A percentile compares a stretch with the other conserved stretches of the same genome.
These are phyloP conservation scores for Hypoxylon crocopeplum DNA, from an alignment of 495 filamentous ascomycete genomes.

Conservation along the genomic window DNA sequence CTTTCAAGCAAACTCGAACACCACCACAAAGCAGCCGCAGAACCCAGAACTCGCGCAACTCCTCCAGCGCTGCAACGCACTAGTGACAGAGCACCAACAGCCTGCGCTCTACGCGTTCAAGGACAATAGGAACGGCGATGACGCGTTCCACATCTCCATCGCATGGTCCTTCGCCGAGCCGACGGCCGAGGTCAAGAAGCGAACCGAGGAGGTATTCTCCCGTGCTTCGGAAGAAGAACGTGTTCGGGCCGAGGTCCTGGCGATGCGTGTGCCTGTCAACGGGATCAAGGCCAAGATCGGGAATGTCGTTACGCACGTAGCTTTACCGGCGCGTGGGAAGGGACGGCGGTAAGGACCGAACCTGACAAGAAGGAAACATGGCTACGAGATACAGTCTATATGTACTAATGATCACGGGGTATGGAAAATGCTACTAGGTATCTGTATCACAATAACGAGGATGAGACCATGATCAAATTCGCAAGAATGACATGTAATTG, in stretches of 20 bases:
- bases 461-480: no score
- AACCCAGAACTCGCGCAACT: conserved; percentile 68
- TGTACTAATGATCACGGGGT: background rate
- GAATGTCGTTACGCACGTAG: conserved; percentile 68
- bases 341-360: conserved; percentile 10
- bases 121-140: conserved; percentile 47
- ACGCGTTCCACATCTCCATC: conserved; percentile 80
- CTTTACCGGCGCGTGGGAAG: conserved; percentile 45
- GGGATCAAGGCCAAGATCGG: conserved; percentile 80
- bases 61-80: conserved; percentile 68
- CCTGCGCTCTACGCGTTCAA: conserved; percentile 69
- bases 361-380: background rate
- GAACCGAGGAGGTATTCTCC: conserved; percentile 41
- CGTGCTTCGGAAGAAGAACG: no score
- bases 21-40: background rate
- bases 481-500: no score
- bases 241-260: conserved; percentile 22
- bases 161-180: conserved; percentile 71
- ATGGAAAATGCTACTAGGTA: background rate
- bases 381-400: no score
- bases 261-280: conserved; percentile 50
- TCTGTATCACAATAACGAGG: no score
- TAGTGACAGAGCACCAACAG: conserved; percentile 66
- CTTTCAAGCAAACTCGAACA: background rate
- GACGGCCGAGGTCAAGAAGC: conserved; percentile 43